Percentiles rank a stretch among this genome's conserved stretches.
Conservation (phyloP, 306 rosid genomes). For the Ammopiptanthus mongolicus region DNA sequence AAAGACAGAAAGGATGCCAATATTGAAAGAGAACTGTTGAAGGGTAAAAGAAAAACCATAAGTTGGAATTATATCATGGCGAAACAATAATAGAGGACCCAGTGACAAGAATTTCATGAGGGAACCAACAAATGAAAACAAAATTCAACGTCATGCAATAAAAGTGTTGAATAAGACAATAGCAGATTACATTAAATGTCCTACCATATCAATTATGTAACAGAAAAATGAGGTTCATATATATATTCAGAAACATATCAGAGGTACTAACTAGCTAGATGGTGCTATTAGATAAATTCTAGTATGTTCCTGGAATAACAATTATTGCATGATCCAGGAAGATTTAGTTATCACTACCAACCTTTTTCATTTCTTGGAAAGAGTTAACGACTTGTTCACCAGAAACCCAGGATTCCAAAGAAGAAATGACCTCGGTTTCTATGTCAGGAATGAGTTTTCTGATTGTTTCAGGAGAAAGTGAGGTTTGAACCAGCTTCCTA, state of each 20-base stretch:
- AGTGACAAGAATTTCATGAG: constrained; percentile 14
- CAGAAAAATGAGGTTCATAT: background rate
- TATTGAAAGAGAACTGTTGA: constrained; percentile 69
- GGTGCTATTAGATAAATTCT: background rate
- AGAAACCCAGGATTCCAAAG: constrained; percentile 62
- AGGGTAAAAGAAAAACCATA: background rate
- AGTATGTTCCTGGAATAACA: background rate
- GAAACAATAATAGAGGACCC: constrained; percentile 27
- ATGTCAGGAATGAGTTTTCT: constrained; percentile 44
- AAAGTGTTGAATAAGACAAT: constrained; percentile 13
- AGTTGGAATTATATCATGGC: background rate
- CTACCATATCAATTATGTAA: background rate
- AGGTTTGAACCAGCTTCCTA: constrained; percentile 61
- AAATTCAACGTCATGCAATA: constrained; percentile 20
- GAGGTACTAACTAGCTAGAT: background rate
- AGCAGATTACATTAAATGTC: background rate
- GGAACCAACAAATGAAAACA: constrained; percentile 27
- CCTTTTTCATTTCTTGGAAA: constrained; percentile 79
- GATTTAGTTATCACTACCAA: background rate
- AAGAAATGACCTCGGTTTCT: constrained; percentile 45
- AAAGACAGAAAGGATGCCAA: constrained; percentile 70
- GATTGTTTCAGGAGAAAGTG: constrained; percentile 52
- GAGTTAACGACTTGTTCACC: constrained; percentile 36
- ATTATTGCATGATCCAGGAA: background rate
- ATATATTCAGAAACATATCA: constrained; percentile 1